Conservation (phyloP, 345 rosid genomes). For the Odontarrhena argentea region DNA sequence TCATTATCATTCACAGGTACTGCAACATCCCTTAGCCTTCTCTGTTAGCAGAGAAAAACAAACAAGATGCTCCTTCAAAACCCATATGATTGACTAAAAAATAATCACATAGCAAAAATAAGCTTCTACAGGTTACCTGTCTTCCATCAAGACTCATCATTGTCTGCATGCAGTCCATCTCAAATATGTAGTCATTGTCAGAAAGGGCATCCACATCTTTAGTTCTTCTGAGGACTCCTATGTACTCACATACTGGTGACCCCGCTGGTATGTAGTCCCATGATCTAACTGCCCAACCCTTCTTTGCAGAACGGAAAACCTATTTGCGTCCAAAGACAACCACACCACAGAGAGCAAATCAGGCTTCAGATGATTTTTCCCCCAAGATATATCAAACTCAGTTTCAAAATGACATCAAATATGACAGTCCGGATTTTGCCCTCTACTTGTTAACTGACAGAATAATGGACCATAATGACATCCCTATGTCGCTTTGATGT, state of each 20-base stretch:
- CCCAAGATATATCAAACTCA: not conserved
- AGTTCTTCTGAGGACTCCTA: conserved; percentile 67
- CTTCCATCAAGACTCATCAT: conserved; percentile 86
- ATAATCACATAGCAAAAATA: conserved; percentile 13
- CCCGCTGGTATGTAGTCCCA: conserved; percentile 96
- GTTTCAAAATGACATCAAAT: conserved; percentile 3
- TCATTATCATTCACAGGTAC: conserved; percentile 35
- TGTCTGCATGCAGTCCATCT: conserved; percentile 93
- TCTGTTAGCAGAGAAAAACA: conserved; percentile 51
- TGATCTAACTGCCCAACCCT: conserved; percentile 97
- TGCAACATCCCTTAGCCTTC: conserved; percentile 57
- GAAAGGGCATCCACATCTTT: conserved; percentile 67
- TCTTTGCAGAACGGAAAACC: conserved; percentile 84
- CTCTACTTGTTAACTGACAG: not conserved
- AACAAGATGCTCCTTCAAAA: not conserved
- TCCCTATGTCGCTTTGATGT: conserved; percentile 3
- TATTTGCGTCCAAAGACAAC: conserved; percentile 41
- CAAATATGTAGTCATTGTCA: conserved; percentile 83
- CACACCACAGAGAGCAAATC: not conserved
- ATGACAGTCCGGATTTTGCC: conserved; percentile 9
- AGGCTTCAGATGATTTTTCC: conserved; percentile 14
- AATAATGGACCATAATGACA: not conserved
- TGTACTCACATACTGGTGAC: conserved; percentile 88
- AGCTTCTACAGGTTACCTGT: conserved; percentile 52
- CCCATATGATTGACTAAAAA: conserved; percentile 12